Evolutionary conservation across 1,284 basidiomycete species (phyloP), one percentile per base, ranked within the genome.

Genomic region (Cutaneotrichosporon sp.): DNA sequence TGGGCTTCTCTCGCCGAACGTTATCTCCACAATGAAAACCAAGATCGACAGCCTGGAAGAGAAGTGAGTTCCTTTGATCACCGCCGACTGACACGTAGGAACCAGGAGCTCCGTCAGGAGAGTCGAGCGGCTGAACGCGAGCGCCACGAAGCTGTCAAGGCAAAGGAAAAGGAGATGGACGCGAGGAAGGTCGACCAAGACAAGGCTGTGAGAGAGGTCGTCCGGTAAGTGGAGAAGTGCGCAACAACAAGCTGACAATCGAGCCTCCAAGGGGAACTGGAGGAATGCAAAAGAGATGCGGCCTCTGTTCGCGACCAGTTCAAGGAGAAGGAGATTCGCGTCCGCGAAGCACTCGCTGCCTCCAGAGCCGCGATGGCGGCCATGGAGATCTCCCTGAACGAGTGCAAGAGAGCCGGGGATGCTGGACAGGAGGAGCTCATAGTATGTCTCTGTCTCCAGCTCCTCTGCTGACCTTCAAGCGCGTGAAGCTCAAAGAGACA

Each of bases 1-100:
- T 16, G 58, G 58, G 26, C 30, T 59, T 11, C 46, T 59, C 9
- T 59, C 58, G 46, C 21, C 58, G 5, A 50, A 38, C 58, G 58
- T 59, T 9, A 26, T 59, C 47, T 22, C 46, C 9, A 34, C 30
- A 4, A 34, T 53, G 51, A 31, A 53, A 30, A 18, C 31, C 30
- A 53, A 32, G 51, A 53, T 53, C 51, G 31, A 34, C 30, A 53
- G 30, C 5, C 31, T 34, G 30, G 51, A 53, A 14, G 18, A 53
- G 18, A 16, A 53, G 51, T 53, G 16, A 34, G 51, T 53, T 34
- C 2, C 30, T 14, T 30, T 10, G 51, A n/a, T 18, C 5, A 46
- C 2, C 42, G 42, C 11, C 7, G n/a, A 13, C 30, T 32, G 31
- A 53, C 51, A 4, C n/a, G 13, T n/a, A 53, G 51, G 30, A 53